Evolutionary conservation across 768 basidiomycete genomes (phyloP).

Genomic region (Mycena galericulata): DNA sequence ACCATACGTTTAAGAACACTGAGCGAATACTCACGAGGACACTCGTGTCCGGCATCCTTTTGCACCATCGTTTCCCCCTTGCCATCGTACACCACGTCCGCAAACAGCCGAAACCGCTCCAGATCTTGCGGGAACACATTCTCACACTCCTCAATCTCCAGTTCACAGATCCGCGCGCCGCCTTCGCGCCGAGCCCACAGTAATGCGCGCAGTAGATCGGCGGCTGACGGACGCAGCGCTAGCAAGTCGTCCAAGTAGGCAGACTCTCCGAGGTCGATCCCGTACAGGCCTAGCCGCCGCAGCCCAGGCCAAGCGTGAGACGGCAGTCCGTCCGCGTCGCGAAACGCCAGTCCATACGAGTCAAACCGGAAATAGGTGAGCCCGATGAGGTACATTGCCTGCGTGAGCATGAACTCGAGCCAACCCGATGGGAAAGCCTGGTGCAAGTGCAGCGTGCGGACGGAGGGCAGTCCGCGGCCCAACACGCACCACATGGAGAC

Average conservation of each 20-base stretch:
- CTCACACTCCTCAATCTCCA: constrained; percentile 11
- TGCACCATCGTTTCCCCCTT: neutral
- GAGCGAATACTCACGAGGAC: neutral
- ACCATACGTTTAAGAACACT: neutral
- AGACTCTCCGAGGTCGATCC: constrained; percentile 17
- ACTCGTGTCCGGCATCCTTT: neutral
- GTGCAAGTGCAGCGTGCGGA: constrained; percentile 28
- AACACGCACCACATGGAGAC: constrained; percentile 1
- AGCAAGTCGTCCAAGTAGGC: too few relatives aligned
- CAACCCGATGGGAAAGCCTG: constrained; percentile 18
- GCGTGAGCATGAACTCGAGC: constrained; percentile 30
- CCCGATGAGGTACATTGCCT: constrained; percentile 25
- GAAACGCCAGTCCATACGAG: neutral
- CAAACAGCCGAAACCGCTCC: constrained; percentile 9
- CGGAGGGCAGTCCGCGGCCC: neutral
- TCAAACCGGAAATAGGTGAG: constrained; percentile 8
- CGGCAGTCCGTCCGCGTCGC: neutral
- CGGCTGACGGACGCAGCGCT: neutral
- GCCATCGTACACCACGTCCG: constrained; percentile 12
- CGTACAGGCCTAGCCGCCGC: constrained; percentile 18
- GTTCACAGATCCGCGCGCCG: constrained; percentile 1
- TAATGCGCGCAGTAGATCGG: constrained; percentile 22
- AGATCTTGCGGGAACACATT: constrained; percentile 7
- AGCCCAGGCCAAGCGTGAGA: constrained; percentile 19
- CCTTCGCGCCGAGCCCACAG: constrained; percentile 22